Evolutionary conservation across 2,329 filamentous ascomycete species (phyloP), one percentile per base, ranked within the genome.

Genomic region (Aspergillus fumigatus): DNA sequence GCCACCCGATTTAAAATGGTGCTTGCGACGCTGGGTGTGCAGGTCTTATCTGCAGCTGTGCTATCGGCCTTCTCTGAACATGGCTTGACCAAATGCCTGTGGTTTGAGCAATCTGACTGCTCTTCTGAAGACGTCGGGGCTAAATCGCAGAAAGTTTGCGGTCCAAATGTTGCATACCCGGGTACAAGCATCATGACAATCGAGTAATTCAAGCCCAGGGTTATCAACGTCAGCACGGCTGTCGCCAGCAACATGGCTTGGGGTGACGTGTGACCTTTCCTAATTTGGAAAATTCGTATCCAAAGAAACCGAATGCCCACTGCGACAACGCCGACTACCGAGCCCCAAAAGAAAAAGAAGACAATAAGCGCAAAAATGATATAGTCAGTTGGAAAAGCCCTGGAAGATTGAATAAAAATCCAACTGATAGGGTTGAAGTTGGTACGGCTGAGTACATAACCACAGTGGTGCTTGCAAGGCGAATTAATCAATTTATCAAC

Each of bases 401-500:
- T 88, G 48, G 92, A 88, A 0, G 91, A 84, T 74, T 89, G 82
- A 61, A 96, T 86, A 58, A 96, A 85, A 56, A 96, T 79, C 84
- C 88, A 96, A 77, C 99, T 97, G 69, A 97, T 80, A 1, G 94
- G 94, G 72, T 99, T 94, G 79, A 97, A 96, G 65, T 95, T 91
- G 72, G 95, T 89, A 69, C 87, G 82, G 47, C 87, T 91, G 4
- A 99, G 82, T 51, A 97, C 89, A 75, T 97, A 99, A 60, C 94
- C 94, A 71, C 94, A 99, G 65, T 85, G 87, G 57, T 86, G 80
- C 73, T 94, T 93, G 83, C 94, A 99, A 60, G 95, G 79, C 3
- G 92, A 97, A 78, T 97, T 97, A 73, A 89, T 92, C 38, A 92
- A 90, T 78, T 97, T 97, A 82, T 99, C 94, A 68, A 97, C 92